Base-by-base conservation (phyloP, 805 yeast genomes). In the Saccharomyces eubayanus region DNA sequence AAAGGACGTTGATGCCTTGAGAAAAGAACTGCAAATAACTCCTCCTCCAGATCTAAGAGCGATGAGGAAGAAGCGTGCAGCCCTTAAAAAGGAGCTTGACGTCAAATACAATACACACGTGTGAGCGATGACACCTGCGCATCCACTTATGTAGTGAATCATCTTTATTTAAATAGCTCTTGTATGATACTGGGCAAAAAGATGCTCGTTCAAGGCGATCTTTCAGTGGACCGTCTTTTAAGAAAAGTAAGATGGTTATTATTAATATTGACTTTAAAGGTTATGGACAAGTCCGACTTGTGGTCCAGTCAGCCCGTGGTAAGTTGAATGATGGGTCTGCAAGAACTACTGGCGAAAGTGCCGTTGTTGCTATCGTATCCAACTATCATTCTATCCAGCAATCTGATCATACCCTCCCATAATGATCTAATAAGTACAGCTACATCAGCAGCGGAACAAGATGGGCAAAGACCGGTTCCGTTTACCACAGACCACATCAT, bases 21-120 rank as follows among this genome's bases (percentile, higher is more conserved):
- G 97, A 63, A 60, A 63, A 5, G 86, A 85, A 54, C 71, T 92
- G 57, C 87, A 90, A 3, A 83, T 92, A 51, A 83, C 80, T 55
- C 77, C 77, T 54, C 96, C 97, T 0, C 88, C 89, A 9, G 90
- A 90, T 65, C 79, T 90, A 71, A 76, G 97, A 59, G 73, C 70
- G 46, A 72, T 89, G 64, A 75, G 94, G 51, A 77, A 74, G 46
- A 63, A 64, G 28, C 62, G 68, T 24, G 58, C 58, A 9, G 46
- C 55, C 36, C 51, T 55, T 28, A 59, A 64, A 8, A 63, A 56
- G 45, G 59, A 63, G 46, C 52, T 69, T 46, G 67, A 63, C 45
- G 51, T 54, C 49, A 66, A 63, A 50, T 68, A 68, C 49, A 64
- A 59, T 11, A 51, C 41, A 36, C 58, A 56, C 49, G 62, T 53